A percentile compares a stretch with the other conserved stretches of the same genome.
Conservation (phyloP, 2,329 filamentous ascomycete genomes). For the Metarhizium robertsii region DNA sequence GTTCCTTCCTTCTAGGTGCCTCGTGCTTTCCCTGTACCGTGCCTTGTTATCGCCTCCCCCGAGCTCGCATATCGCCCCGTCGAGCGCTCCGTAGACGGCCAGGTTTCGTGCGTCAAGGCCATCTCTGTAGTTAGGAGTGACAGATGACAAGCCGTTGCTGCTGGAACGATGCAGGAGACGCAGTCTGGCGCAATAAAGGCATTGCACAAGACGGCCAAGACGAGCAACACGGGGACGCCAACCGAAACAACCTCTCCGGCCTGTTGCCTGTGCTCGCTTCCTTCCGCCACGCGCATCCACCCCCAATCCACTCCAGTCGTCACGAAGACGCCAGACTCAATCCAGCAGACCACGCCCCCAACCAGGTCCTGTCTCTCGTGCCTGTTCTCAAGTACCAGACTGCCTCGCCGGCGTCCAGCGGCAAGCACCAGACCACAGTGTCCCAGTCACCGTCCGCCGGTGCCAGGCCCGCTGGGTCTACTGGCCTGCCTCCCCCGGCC, state of each 20-base stretch:
- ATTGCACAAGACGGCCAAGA: neutral
- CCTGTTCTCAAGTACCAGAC: too few relatives aligned
- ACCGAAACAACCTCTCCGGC: neutral
- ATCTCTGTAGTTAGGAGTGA: neutral
- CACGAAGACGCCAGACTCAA: slow-evolving; percentile 25
- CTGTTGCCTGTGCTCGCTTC: slow-evolving; percentile 28
- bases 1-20: slow-evolving; percentile 1
- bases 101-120: too few relatives aligned
- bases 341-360: slow-evolving; percentile 29
- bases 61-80: neutral
- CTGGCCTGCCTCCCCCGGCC: neutral
- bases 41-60: neutral
- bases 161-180: too few relatives aligned
- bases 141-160: neutral
- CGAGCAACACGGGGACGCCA: neutral
- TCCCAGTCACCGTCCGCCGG: too few relatives aligned
- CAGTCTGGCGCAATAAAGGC: neutral
- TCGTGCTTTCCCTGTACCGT: neutral
- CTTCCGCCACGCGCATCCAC: slow-evolving; percentile 22
- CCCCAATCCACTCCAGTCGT: slow-evolving; percentile 9
- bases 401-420: too few relatives aligned
- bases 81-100: too few relatives aligned
- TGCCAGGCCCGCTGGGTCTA: too few relatives aligned
- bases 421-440: too few relatives aligned
- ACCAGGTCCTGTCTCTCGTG: slow-evolving; percentile 10